A percentile compares a stretch with the other conserved stretches of the same genome.
Evolutionary conservation across 176 grass and related monocot species (phyloP).

Genomic region (Tillandsia leiboldiana): DNA sequence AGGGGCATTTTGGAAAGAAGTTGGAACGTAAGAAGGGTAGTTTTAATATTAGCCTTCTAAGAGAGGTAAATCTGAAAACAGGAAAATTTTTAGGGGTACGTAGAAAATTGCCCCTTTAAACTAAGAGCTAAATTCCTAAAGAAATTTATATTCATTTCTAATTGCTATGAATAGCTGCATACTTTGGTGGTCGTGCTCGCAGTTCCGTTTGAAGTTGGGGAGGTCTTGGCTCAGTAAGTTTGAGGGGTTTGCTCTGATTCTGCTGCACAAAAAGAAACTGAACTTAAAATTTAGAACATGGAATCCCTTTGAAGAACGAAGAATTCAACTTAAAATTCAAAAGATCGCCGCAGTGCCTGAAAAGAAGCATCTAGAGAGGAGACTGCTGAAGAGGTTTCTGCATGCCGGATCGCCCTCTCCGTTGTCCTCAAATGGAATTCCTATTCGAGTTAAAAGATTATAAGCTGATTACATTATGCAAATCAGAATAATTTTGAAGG

Average conservation of each 20-base stretch:
- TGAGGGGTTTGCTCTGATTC: constrained; percentile 45
- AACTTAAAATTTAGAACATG: background rate
- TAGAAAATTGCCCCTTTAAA: no score
- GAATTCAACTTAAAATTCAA: constrained; percentile 22
- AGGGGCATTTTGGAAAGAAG: no score
- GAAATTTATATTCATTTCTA: constrained; percentile 8
- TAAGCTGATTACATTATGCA: background rate
- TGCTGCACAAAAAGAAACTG: constrained; percentile 8
- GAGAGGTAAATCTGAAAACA: no score
- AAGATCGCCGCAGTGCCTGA: constrained; percentile 22
- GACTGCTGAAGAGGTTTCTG: constrained; percentile 45
- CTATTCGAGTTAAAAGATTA: constrained; percentile 25
- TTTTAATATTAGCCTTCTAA: no score
- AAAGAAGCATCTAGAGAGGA: constrained; percentile 36
- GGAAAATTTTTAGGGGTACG: no score
- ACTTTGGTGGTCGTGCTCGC: constrained; percentile 70
- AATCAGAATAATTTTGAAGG: background rate
- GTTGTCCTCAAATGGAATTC: constrained; percentile 83
- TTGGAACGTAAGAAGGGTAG: no score
- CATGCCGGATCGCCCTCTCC: constrained; percentile 58
- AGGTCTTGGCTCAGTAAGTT: constrained; percentile 44
- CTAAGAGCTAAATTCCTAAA: background rate
- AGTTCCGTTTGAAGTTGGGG: constrained; percentile 74
- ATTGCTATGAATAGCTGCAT: constrained; percentile 18
- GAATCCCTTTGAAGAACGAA: constrained; percentile 14